phyloP scores from a whole-genome alignment of 495 filamentous ascomycete genomes.

The Hamigera avellanea region DNA sequence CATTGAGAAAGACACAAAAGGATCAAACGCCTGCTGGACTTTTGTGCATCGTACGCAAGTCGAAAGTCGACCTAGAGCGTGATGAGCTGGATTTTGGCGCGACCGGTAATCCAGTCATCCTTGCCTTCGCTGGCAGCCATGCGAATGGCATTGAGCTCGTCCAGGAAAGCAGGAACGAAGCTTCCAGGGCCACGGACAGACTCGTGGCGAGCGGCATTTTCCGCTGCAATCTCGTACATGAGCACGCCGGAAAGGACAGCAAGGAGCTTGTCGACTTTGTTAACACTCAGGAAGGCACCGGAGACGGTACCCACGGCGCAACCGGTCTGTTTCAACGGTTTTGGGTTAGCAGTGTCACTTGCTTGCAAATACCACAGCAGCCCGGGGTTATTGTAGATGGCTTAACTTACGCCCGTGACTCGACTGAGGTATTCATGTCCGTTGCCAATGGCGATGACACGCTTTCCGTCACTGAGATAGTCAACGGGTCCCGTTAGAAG shows the following conservation, averaged over 20 bases:
- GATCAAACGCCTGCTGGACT: no score
- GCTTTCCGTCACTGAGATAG: conserved; percentile 63
- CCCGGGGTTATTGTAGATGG: not conserved
- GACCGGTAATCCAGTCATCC: conserved; percentile 38
- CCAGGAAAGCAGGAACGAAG: conserved; percentile 79
- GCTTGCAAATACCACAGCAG: conserved; percentile 1
- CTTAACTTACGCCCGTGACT: conserved; percentile 56
- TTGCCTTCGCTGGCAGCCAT: conserved; percentile 35
- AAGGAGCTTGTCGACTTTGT: conserved; percentile 51
- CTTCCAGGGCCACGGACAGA: conserved; percentile 74
- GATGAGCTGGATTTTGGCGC: conserved; percentile 41
- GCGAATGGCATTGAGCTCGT: conserved; percentile 49
- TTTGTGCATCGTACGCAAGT: conserved; percentile 1
- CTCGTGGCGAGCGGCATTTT: conserved; percentile 47
- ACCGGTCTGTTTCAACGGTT: conserved; percentile 44
- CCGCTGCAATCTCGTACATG: conserved; percentile 78
- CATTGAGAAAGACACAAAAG: no score
- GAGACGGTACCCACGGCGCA: conserved; percentile 78
- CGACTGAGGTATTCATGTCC: conserved; percentile 67
- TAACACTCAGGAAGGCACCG: conserved; percentile 56
- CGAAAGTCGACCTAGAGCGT: conserved; percentile 12
- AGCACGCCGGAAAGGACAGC: conserved; percentile 59
- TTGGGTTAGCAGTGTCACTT: not conserved
- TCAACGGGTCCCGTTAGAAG: conserved; percentile 77
- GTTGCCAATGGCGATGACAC: conserved; percentile 57